Conservation (phyloP, 768 basidiomycete species). For the Russula lepida region DNA sequence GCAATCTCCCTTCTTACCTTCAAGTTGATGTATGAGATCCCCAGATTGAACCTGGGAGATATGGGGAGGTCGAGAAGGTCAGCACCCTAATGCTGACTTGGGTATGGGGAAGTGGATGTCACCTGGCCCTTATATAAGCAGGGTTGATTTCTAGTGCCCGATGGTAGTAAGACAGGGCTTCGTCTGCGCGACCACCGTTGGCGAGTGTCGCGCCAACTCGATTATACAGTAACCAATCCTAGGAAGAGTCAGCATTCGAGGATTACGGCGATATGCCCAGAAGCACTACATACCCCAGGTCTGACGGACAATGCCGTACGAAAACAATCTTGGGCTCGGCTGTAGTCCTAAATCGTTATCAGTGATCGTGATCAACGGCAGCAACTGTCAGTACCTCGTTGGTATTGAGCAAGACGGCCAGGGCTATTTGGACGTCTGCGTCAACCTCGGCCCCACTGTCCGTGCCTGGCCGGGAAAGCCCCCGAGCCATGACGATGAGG, state of each 20-base stretch:
- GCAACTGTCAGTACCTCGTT: constrained; percentile 52
- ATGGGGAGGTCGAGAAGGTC: not conserved
- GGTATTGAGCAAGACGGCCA: constrained; percentile 87
- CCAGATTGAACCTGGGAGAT: constrained; percentile 71
- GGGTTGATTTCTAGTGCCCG: constrained; percentile 83
- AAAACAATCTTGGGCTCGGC: constrained; percentile 92
- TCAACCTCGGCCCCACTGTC: constrained; percentile 49
- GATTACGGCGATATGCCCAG: not conserved
- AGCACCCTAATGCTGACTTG: not conserved
- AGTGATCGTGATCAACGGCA: not conserved
- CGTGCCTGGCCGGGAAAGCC: constrained; percentile 35
- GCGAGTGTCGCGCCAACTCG: constrained; percentile 92
- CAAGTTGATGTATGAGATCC: constrained; percentile 86
- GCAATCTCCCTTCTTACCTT: constrained; percentile 35
- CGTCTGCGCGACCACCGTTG: constrained; percentile 69
- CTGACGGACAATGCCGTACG: constrained; percentile 76
- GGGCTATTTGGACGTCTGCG: constrained; percentile 90
- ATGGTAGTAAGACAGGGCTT: constrained; percentile 84
- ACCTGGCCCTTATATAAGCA: constrained; percentile 84
- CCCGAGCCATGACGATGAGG: constrained; percentile 73
- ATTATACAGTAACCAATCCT: constrained; percentile 93
- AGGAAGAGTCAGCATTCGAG: not conserved
- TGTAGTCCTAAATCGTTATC: constrained; percentile 56
- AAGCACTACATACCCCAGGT: constrained; percentile 59
- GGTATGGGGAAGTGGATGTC: constrained; percentile 14